Percentiles rank a stretch among this genome's conserved stretches.
These are phyloP conservation scores for Panaeolus cyanescens DNA, from an alignment of 768 basidiomycete species.

Conservation along the genomic window DNA sequence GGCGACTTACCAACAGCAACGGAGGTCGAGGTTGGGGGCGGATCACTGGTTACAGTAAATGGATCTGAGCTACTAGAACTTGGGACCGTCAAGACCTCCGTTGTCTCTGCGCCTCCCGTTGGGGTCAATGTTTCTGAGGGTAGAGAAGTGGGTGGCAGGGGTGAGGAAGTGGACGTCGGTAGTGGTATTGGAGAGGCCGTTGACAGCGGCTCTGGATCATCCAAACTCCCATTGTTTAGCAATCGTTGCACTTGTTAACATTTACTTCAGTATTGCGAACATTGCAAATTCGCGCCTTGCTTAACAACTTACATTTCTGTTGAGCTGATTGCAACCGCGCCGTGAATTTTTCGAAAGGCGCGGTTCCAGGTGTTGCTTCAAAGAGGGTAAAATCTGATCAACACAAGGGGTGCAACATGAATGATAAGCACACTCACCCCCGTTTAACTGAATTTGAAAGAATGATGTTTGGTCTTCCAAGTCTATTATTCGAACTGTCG, in stretches of 20 bases:
- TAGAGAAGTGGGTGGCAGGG: not conserved
- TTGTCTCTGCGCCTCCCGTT: not conserved
- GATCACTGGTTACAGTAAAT: too few species aligned
- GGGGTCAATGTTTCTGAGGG: not conserved
- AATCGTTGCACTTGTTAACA: not conserved
- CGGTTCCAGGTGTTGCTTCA: not conserved
- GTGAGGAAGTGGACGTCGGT: too few species aligned
- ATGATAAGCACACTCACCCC: not conserved
- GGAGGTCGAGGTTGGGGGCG: not conserved
- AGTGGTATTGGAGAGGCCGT: not conserved
- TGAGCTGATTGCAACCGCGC: not conserved
- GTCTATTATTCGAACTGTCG: not conserved
- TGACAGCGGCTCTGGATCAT: not conserved
- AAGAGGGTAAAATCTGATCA: not conserved
- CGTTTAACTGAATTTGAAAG: not conserved
- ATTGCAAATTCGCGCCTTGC: not conserved
- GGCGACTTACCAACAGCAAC: not conserved
- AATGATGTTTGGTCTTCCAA: not conserved
- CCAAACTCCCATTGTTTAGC: not conserved
- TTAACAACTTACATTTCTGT: not conserved
- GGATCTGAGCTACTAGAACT: too few species aligned
- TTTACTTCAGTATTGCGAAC: not conserved
- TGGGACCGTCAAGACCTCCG: too few species aligned
- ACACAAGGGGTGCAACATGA: not conserved
- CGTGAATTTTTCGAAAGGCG: not conserved